These are phyloP conservation scores for Plasmodium gonderi DNA, from an alignment of 169 alveolate genomes.

Conservation along the genomic window DNA sequence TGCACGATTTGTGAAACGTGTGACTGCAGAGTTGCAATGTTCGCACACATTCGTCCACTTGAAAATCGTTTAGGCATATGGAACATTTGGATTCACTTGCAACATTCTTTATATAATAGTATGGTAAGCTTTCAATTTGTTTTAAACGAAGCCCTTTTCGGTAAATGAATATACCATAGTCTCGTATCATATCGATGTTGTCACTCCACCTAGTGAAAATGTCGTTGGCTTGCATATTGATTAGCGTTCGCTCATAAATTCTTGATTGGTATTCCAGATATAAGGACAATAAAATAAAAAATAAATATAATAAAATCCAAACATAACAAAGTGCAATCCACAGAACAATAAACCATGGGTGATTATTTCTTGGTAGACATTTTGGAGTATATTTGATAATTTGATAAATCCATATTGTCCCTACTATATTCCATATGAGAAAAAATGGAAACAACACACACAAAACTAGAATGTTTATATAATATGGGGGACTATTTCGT, in stretches of 20 bases:
- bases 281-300: slow-evolving; percentile 77
- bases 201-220: slow-evolving; percentile 51
- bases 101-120: slow-evolving; percentile 31
- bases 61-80: slow-evolving; percentile 49
- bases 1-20: slow-evolving; percentile 84
- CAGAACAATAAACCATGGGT: slow-evolving; percentile 85
- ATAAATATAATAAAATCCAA: slow-evolving; percentile 81
- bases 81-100: slow-evolving; percentile 33
- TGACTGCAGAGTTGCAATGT: slow-evolving; percentile 84
- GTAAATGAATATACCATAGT: slow-evolving; percentile 83
- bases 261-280: slow-evolving; percentile 55
- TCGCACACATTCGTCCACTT: slow-evolving; percentile 77
- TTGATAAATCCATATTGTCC: slow-evolving; percentile 81
- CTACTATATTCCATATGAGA: slow-evolving; percentile 82
- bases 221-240: slow-evolving; percentile 79
- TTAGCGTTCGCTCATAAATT: slow-evolving; percentile 77
- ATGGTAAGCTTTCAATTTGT: slow-evolving; percentile 51
- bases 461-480: slow-evolving; percentile 79
- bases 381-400: slow-evolving; percentile 79
- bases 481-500: slow-evolving; percentile 81
- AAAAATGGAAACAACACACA: slow-evolving; percentile 82
- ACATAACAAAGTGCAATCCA: slow-evolving; percentile 85
- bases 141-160: slow-evolving; percentile 76
- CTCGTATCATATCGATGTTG: slow-evolving; percentile 75
- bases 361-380: slow-evolving; percentile 83